Evolutionary conservation across 257 asterid genomes (phyloP).

Genomic region (Ballota nigra): DNA sequence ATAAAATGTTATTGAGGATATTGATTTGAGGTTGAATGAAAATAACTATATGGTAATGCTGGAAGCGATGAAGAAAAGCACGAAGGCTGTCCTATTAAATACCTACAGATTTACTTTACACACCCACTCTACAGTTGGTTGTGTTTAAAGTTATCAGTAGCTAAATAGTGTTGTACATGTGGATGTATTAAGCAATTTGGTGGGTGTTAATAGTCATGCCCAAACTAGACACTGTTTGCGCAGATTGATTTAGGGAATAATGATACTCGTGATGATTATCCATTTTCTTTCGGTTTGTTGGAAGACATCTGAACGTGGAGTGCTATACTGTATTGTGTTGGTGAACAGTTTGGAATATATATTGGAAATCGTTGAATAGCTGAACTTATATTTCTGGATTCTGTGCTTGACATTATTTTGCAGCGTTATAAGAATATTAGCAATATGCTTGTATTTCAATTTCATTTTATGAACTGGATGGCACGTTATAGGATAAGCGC

Average conservation of each 20-base stretch:
- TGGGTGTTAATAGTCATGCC: no score
- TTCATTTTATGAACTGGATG: conserved; percentile 38
- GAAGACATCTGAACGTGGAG: no score
- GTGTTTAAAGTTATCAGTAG: not conserved
- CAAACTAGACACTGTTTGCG: no score
- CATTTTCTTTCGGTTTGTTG: not conserved
- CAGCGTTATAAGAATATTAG: not conserved
- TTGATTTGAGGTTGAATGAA: not conserved
- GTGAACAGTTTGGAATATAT: not conserved
- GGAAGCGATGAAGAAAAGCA: no score
- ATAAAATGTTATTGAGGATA: not conserved
- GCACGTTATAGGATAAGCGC: conserved; percentile 43
- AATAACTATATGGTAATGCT: no score
- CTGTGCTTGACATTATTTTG: conserved; percentile 15
- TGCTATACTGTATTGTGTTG: not conserved
- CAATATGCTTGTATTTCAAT: conserved; percentile 26
- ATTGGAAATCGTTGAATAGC: not conserved
- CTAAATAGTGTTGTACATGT: no score
- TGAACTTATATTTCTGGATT: no score
- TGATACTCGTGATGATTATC: not conserved
- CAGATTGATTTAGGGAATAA: not conserved
- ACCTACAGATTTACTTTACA: no score
- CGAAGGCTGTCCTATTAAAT: no score
- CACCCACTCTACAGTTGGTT: no score
- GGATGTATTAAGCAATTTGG: no score